Conservation (phyloP, 208 protist genomes). For the Leishmania amazonensis region DNA sequence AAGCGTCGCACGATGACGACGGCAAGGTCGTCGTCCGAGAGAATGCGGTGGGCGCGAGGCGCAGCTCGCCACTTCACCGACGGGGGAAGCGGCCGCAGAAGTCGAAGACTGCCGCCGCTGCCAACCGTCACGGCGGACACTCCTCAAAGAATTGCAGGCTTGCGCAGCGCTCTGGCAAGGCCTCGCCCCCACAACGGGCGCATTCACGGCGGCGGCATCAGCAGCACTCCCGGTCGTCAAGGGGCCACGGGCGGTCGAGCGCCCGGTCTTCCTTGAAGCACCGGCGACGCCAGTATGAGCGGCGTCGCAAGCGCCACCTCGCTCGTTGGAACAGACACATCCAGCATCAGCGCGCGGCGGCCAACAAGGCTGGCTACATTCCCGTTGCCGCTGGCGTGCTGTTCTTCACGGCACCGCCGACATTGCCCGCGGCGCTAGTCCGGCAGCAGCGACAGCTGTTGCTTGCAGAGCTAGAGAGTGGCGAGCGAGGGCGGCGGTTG, state of each 20-base stretch:
- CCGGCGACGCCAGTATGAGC: neutral
- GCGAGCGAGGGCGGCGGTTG: constrained; percentile 1
- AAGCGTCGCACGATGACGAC: constrained; percentile 4
- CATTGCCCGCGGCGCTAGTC: constrained; percentile 14
- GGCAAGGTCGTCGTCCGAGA: neutral
- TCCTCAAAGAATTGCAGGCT: neutral
- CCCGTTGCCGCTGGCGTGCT: constrained; percentile 25
- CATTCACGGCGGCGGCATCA: neutral
- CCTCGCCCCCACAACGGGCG: neutral
- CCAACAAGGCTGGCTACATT: constrained; percentile 4
- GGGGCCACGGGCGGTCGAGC: neutral
- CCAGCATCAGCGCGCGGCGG: constrained; percentile 15
- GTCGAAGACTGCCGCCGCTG: neutral
- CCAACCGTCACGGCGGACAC: neutral
- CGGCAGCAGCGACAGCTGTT: neutral
- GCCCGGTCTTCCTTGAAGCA: neutral
- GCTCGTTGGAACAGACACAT: constrained; percentile 7
- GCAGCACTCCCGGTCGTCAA: neutral
- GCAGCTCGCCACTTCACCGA: neutral
- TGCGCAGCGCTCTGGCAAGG: neutral
- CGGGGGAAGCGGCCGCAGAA: neutral
- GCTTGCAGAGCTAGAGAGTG: neutral
- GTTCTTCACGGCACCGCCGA: constrained; percentile 28
- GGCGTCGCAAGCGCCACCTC: constrained; percentile 3
- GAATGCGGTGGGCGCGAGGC: neutral